These are phyloP conservation scores for Solanum pinnatisectum DNA, from an alignment of 257 asterid genomes.

Conservation along the genomic window DNA sequence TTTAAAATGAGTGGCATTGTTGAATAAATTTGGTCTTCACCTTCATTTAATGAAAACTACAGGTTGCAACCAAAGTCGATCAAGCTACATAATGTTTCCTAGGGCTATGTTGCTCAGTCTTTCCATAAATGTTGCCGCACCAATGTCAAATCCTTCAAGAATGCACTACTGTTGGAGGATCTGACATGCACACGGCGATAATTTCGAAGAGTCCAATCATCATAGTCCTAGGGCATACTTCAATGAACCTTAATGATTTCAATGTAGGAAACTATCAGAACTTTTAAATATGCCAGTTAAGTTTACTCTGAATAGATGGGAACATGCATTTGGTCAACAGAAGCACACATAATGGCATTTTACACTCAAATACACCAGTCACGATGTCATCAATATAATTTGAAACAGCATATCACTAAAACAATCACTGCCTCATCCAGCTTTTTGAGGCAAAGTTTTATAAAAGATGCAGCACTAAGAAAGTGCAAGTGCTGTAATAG, in stretches of 20 bases:
- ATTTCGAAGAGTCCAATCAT: background rate
- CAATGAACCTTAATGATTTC: background rate
- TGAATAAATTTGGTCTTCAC: background rate
- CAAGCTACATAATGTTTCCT: background rate
- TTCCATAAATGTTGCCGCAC: background rate
- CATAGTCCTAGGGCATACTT: background rate
- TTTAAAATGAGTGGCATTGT: background rate
- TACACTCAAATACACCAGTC: background rate
- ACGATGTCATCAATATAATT: background rate
- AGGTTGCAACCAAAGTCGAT: background rate
- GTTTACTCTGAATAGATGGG: background rate
- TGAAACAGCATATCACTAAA: background rate
- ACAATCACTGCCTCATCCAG: background rate
- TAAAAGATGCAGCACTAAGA: background rate
- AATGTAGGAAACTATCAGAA: background rate
- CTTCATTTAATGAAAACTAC: background rate
- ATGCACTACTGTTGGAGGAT: background rate
- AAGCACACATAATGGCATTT: background rate
- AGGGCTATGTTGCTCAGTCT: background rate
- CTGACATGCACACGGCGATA: background rate
- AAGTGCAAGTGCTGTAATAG: background rate
- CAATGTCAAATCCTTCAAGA: background rate
- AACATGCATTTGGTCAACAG: background rate
- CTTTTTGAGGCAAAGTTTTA: background rate
- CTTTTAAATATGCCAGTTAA: background rate